Evolutionary conservation across 2,329 filamentous ascomycete genomes (phyloP), one percentile per base, ranked within the genome.

Genomic region (Dactylonectria macrodidyma): DNA sequence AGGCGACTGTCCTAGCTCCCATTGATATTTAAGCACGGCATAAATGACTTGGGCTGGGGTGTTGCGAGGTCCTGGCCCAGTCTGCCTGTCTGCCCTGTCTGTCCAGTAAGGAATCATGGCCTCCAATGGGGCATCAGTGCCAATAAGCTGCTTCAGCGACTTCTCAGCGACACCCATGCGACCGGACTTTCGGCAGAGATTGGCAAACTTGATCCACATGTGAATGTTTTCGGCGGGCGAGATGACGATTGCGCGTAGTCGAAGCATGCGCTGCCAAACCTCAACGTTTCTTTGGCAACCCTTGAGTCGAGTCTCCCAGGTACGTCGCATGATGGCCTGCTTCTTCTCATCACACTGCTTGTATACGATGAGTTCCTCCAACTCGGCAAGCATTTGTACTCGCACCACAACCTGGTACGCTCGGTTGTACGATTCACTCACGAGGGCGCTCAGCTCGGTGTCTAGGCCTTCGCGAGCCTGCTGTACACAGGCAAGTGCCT

Each of bases 201-300:
- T 99, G 76, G 96, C 94, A 79, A 98, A 99, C 80, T 99, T 99
- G 85, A 99, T 98, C 91, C 95, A 98, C 95, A 99, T 99, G 76
- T 97, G 93, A 86, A 97, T 94, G 77, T 98, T 98, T 79, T 99
- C 95, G 38, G 90, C 90, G 0, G 97, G 95, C 1, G 92, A 92
- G 68, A 98, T 95, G 66, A 99, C 96, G 59, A 99, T 87, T 22
- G 95, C 93, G 67, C 96, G 91, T 36, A 99, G 91, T 78, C 97
- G 96, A 62, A 99, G 90, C 94, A 98, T 98, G 67, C 96, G 91
- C 79, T 98, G 95, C 96, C 96, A 99, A 3, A 98, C 94, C 77
- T 99, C 96, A 22, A 98, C 95, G 75, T 98, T 98, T 65, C 96
- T 92, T 80, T 99, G 95, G 74, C 96, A 98, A 14, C 96, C 96